Evolutionary conservation across 2,329 filamentous ascomycete genomes (phyloP).

Genomic region (Coccinonectria pachysandricola): DNA sequence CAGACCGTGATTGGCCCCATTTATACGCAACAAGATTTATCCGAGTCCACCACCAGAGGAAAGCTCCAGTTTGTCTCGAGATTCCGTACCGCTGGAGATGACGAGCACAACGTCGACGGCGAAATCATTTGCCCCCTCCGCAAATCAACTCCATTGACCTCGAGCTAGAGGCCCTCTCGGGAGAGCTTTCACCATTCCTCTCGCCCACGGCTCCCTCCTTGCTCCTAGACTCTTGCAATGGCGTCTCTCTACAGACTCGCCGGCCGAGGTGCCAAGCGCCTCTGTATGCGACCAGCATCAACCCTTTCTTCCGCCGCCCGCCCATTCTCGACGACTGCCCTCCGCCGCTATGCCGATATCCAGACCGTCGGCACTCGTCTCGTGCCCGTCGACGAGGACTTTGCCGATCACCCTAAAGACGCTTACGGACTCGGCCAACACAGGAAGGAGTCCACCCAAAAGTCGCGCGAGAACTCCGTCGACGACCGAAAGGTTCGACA

Average conservation of each 20-base stretch:
- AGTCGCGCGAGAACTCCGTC: constrained; percentile 38
- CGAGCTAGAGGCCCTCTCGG: constrained; percentile 25
- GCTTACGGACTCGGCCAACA: constrained; percentile 36
- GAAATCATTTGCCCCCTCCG: constrained; percentile 22
- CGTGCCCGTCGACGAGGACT: constrained; percentile 55
- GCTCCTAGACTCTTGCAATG: constrained; percentile 48
- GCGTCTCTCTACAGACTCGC: constrained; percentile 64
- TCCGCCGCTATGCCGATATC: constrained; percentile 53
- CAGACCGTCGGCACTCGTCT: constrained; percentile 45
- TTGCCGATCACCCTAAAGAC: constrained; percentile 42
- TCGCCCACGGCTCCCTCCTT: constrained; percentile 18
- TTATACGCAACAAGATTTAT: constrained; percentile 22
- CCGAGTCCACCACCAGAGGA: constrained; percentile 21
- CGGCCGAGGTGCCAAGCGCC: constrained; percentile 58
- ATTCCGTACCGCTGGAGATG: constrained; percentile 19
- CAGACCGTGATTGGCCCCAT: constrained; percentile 18
- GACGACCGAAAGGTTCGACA: constrained; percentile 80
- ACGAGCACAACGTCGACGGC: constrained; percentile 23
- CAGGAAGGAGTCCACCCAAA: constrained; percentile 32
- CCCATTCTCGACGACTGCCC: constrained; percentile 54
- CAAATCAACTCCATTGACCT: constrained; percentile 25
- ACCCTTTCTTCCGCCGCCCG: constrained; percentile 37
- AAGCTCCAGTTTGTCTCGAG: constrained; percentile 23
- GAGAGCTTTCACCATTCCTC: constrained; percentile 19
- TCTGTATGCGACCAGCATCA: constrained; percentile 45